Evolutionary conservation across 495 filamentous ascomycete genomes (phyloP).

Genomic region (Penicillium robsamsonii): DNA sequence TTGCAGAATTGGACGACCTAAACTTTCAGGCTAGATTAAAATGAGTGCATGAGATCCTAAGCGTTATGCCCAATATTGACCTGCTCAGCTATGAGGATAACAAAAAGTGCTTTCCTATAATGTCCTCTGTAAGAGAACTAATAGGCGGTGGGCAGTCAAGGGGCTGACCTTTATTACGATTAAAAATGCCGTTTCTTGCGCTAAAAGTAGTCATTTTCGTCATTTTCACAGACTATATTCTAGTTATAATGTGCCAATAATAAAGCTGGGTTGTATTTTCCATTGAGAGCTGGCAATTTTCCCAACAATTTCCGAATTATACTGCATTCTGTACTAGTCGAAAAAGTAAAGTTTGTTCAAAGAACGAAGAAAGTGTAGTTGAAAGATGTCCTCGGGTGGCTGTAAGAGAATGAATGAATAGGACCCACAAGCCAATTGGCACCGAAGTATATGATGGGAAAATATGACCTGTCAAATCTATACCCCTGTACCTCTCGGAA

Average conservation of each 20-base stretch:
- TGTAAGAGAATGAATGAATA: background rate
- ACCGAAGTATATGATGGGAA: background rate
- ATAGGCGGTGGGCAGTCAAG: no score
- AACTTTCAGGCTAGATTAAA: no score
- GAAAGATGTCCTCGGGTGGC: background rate
- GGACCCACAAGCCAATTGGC: background rate
- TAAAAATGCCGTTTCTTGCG: no score
- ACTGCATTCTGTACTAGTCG: background rate
- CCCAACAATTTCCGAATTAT: background rate
- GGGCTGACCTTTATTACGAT: no score
- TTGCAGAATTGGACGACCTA: no score
- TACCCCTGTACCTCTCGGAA: background rate
- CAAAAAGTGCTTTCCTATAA: no score
- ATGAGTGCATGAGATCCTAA: no score
- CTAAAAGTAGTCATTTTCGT: no score
- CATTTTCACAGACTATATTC: no score
- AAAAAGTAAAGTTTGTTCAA: background rate
- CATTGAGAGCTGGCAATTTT: background rate
- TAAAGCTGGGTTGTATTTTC: background rate
- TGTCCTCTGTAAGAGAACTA: no score
- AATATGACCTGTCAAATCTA: background rate
- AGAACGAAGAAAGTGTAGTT: background rate
- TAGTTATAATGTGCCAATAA: background rate
- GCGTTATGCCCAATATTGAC: no score
- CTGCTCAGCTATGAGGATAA: no score